Percentiles rank a stretch among this genome's conserved stretches.
Evolutionary conservation across 2,329 filamentous ascomycete species (phyloP).

Genomic region (Mycogone perniciosa): DNA sequence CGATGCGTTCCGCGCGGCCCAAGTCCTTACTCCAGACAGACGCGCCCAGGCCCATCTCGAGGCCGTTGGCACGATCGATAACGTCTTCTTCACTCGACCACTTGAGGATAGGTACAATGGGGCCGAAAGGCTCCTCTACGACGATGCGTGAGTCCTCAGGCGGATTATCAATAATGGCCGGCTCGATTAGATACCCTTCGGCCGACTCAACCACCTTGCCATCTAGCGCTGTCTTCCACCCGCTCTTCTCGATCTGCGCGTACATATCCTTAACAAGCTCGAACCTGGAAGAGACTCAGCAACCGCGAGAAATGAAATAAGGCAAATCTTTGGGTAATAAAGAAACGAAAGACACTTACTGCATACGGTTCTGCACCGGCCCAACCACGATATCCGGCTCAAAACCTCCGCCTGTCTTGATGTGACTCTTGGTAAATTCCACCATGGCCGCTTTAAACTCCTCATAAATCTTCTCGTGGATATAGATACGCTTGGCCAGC

Average conservation of each 20-base stretch:
- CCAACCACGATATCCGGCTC: constrained; percentile 39
- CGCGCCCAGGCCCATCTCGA: constrained; percentile 49
- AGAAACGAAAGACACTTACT: constrained; percentile 30
- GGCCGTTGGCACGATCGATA: constrained; percentile 33
- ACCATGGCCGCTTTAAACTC: constrained; percentile 43
- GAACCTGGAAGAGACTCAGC: too few relatives aligned
- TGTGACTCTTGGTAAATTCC: constrained; percentile 33
- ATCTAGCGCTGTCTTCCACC: constrained; percentile 24
- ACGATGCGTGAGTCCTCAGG: constrained; percentile 27
- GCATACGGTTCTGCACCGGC: constrained; percentile 55
- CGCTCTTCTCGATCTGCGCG: constrained; percentile 29
- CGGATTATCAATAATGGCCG: constrained; percentile 45
- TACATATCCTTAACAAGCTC: constrained; percentile 11
- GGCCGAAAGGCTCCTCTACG: constrained; percentile 31
- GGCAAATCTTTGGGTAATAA: too few relatives aligned
- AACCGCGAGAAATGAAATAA: too few relatives aligned
- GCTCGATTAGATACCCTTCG: constrained; percentile 81
- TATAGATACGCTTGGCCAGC: constrained; percentile 52
- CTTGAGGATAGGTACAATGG: constrained; percentile 24
- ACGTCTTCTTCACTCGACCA: constrained; percentile 30
- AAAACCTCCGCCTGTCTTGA: constrained; percentile 40
- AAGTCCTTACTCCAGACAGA: constrained; percentile 53
- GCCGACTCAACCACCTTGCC: constrained; percentile 41
- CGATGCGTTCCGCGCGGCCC: constrained; percentile 33
- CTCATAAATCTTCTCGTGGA: constrained; percentile 52